A percentile compares a stretch with the other conserved stretches of the same genome.
These are phyloP conservation scores for Penicillium odoratum DNA, from an alignment of 495 filamentous ascomycete genomes.

Conservation along the genomic window DNA sequence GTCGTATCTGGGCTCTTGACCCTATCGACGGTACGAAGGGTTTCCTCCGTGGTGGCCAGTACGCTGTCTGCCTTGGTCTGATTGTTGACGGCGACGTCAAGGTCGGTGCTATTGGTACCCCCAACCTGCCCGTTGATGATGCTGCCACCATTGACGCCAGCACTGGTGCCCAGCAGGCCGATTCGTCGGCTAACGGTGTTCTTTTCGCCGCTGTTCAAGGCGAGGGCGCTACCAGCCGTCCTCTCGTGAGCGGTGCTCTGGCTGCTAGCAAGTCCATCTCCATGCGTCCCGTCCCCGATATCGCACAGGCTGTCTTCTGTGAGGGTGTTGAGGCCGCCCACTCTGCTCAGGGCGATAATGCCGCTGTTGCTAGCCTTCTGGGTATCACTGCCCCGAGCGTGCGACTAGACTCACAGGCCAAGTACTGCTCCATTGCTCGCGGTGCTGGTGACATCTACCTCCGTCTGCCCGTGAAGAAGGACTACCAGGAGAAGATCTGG, in stretches of 20 bases:
- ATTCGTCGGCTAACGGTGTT: slow-evolving; percentile 70
- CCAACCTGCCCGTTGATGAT: slow-evolving; percentile 88
- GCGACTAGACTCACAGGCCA: slow-evolving; percentile 95
- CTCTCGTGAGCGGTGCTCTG: slow-evolving; percentile 61
- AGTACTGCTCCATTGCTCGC: slow-evolving; percentile 94
- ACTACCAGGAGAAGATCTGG: slow-evolving; percentile 99
- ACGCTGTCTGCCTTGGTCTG: slow-evolving; percentile 89
- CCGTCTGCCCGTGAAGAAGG: slow-evolving; percentile 75
- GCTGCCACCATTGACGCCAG: slow-evolving; percentile 61
- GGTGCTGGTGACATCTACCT: slow-evolving; percentile 95
- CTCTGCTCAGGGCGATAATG: slow-evolving; percentile 83
- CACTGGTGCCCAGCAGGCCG: slow-evolving; percentile 66
- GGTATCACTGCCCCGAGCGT: slow-evolving; percentile 85
- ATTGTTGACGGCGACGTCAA: slow-evolving; percentile 94
- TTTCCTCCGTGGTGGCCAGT: slow-evolving; percentile 96
- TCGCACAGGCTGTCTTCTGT: slow-evolving; percentile 83
- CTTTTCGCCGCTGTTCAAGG: slow-evolving; percentile 79
- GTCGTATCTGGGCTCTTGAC: slow-evolving; percentile 94
- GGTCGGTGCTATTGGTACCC: slow-evolving; percentile 90
- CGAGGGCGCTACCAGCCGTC: slow-evolving; percentile 73
- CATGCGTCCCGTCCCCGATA: slow-evolving; percentile 74
- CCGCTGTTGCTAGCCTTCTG: slow-evolving; percentile 76
- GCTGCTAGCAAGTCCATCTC: slow-evolving; percentile 61
- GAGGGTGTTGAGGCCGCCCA: slow-evolving; percentile 93
- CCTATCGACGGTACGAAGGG: slow-evolving; percentile 98